These are phyloP conservation scores for Saitoella complicata DNA, from an alignment of 805 yeast species.

Conservation along the genomic window DNA sequence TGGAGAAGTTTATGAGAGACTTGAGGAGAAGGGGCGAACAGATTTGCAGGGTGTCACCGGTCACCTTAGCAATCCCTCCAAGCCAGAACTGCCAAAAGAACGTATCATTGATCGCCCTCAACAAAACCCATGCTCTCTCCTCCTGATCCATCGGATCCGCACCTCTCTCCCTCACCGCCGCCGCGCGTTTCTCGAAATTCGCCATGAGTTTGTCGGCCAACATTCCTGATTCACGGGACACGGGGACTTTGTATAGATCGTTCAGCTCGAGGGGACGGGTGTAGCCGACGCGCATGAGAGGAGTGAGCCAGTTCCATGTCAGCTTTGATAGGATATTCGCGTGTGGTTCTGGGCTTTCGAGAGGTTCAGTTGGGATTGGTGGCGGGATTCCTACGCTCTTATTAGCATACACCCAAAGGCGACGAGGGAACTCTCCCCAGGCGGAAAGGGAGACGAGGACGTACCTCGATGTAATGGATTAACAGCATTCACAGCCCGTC, in stretches of 20 bases:
- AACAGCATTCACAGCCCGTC: no score
- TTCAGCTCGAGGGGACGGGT: slow-evolving; percentile 41
- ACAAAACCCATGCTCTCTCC: slow-evolving; percentile 5
- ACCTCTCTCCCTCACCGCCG: slow-evolving; percentile 15
- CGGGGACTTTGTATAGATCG: slow-evolving; percentile 34
- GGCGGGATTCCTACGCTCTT: no score
- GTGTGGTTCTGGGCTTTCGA: background rate
- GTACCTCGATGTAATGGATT: no score
- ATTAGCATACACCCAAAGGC: no score
- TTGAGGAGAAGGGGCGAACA: slow-evolving; percentile 53
- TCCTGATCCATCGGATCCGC: slow-evolving; percentile 3
- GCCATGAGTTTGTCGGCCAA: slow-evolving; percentile 24
- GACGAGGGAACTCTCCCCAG: no score
- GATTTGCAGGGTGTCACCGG: slow-evolving; percentile 26
- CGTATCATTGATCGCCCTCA: slow-evolving; percentile 24
- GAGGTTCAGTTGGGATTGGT: no score
- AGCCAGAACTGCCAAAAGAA: slow-evolving; percentile 22
- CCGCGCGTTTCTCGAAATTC: slow-evolving; percentile 18
- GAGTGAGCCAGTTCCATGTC: background rate
- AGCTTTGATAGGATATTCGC: background rate
- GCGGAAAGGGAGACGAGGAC: no score
- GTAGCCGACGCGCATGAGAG: slow-evolving; percentile 31
- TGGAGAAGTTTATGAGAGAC: slow-evolving; percentile 49
- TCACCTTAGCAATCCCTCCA: slow-evolving; percentile 19
- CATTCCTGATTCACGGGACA: slow-evolving; percentile 22